Percentiles rank a stretch among this genome's conserved stretches.
These are phyloP conservation scores for Blastocystis sp. DNA, from an alignment of 352 stramenopile genomes.

Conservation along the genomic window DNA sequence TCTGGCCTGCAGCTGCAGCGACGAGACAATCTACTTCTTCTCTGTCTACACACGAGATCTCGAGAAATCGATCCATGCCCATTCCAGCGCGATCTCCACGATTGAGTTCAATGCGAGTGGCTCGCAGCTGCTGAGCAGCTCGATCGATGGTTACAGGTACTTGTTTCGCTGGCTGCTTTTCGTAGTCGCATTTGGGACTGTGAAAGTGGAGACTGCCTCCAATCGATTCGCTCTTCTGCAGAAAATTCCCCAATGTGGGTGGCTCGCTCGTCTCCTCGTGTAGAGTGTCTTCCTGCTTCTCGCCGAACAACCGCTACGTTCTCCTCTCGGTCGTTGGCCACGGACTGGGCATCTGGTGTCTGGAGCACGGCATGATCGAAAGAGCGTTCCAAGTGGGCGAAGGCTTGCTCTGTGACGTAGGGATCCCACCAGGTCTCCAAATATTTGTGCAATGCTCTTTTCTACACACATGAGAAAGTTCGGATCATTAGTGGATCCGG, in stretches of 20 bases:
- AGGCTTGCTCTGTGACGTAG: background rate
- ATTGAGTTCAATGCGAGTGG: background rate
- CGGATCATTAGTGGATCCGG: background rate
- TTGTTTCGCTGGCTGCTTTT: background rate
- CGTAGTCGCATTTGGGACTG: slow-evolving; percentile 53
- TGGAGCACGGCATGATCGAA: background rate
- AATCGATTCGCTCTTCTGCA: background rate
- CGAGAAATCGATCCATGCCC: slow-evolving; percentile 13
- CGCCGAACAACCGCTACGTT: slow-evolving; percentile 7
- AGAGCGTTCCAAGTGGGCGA: background rate
- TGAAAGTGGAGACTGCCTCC: slow-evolving; percentile 27
- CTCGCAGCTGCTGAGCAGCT: background rate
- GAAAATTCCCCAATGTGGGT: slow-evolving; percentile 6
- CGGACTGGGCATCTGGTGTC: background rate
- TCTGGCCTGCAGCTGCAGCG: slow-evolving; percentile 11
- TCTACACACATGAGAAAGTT: background rate
- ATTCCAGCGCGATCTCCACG: slow-evolving; percentile 39
- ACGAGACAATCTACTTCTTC: slow-evolving; percentile 56
- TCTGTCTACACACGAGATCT: slow-evolving; percentile 37
- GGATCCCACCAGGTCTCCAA: background rate
- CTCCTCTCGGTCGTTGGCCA: background rate
- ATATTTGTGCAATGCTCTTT: background rate
- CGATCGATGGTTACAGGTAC: slow-evolving; percentile 17
- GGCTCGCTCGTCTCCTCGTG: background rate
- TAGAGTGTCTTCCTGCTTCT: background rate